Conservation (phyloP, 495 filamentous ascomycete genomes). For the Penicillium herquei region DNA sequence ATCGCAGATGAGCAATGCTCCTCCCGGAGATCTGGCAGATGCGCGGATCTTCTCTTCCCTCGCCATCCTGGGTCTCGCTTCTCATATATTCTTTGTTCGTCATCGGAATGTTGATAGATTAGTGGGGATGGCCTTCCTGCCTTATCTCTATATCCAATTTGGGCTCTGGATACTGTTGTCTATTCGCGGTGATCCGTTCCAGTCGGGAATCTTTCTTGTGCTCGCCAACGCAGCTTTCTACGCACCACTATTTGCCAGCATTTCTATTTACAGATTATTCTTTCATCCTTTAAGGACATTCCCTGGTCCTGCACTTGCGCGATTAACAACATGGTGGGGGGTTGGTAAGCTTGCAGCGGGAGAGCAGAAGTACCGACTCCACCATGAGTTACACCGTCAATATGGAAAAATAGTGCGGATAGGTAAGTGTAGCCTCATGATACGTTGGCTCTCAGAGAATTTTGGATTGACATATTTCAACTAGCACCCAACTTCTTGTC, state of each 20-base stretch:
- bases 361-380: constrained; percentile 1
- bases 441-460: neutral
- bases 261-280: constrained; percentile 1
- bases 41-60: constrained; percentile 1
- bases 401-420: constrained; percentile 6
- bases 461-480: neutral
- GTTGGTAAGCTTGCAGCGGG: neutral
- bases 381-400: constrained; percentile 2
- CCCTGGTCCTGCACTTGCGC: neutral
- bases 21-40: neutral
- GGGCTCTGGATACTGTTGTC: neutral
- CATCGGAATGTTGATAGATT: constrained; percentile 1
- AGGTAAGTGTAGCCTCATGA: neutral
- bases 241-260: constrained; percentile 1
- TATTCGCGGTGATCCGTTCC: neutral
- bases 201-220: neutral
- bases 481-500: constrained; percentile 5
- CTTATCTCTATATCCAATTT: neutral
- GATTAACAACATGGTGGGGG: constrained; percentile 6
- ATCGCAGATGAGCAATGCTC: neutral
- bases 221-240: constrained; percentile 1
- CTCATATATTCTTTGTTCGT: constrained; percentile 4
- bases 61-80: constrained; percentile 1
- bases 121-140: neutral
- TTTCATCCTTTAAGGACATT: constrained; percentile 2